phyloP scores from a whole-genome alignment of 2,329 filamentous ascomycete genomes.

The Alternaria incomplexa region DNA sequence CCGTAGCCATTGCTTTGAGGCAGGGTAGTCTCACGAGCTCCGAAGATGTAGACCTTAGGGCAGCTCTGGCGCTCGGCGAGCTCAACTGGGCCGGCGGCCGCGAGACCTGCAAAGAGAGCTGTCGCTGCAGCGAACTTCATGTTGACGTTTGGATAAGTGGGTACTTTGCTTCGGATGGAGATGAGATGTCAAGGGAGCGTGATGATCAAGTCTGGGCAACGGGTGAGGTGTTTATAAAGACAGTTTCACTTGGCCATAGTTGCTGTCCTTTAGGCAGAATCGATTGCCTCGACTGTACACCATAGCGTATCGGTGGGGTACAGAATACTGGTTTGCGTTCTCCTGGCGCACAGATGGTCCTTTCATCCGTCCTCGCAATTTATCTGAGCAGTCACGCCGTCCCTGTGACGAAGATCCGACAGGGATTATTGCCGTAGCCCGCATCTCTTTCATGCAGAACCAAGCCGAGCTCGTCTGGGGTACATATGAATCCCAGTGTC shows the following conservation, averaged over 20 bases:
- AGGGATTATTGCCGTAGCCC: slow-evolving; percentile 32
- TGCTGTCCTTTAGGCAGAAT: slow-evolving; percentile 44
- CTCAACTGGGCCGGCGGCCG: slow-evolving; percentile 46
- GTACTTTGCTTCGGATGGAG: slow-evolving; percentile 4
- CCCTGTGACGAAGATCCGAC: slow-evolving; percentile 30
- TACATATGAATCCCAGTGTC: slow-evolving; percentile 32
- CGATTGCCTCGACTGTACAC: slow-evolving; percentile 12
- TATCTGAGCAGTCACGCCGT: slow-evolving; percentile 22
- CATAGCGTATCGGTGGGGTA: slow-evolving; percentile 36
- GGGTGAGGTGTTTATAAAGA: slow-evolving; percentile 24
- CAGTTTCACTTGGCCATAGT: not conserved
- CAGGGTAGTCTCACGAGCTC: slow-evolving; percentile 53
- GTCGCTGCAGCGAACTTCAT: slow-evolving; percentile 45
- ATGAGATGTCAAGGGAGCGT: slow-evolving; percentile 15
- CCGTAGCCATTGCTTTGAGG: slow-evolving; percentile 49
- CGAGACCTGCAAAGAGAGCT: slow-evolving; percentile 37
- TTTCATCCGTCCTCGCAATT: slow-evolving; percentile 44
- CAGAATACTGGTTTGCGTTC: slow-evolving; percentile 16
- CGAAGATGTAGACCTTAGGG: slow-evolving; percentile 54
- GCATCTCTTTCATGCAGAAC: slow-evolving; percentile 27
- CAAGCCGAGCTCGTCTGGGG: slow-evolving; percentile 39
- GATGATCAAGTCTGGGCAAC: slow-evolving; percentile 18
- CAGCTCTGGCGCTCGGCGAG: slow-evolving; percentile 46
- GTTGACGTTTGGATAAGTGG: not conserved
- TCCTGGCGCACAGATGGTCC: slow-evolving; percentile 26